These are phyloP conservation scores for Mycena haematopus DNA, from an alignment of 768 basidiomycete species.

Conservation along the genomic window DNA sequence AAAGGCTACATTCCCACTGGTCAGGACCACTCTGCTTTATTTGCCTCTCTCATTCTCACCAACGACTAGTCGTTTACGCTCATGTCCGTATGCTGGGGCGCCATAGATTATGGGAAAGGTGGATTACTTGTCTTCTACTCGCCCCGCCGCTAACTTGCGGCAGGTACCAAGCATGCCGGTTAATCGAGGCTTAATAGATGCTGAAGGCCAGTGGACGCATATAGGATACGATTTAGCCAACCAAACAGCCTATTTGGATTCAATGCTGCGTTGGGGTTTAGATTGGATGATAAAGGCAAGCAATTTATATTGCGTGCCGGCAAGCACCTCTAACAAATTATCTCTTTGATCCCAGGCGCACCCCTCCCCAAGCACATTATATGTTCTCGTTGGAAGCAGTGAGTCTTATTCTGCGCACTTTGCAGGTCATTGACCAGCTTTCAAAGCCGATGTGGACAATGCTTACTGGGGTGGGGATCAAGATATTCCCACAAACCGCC, in stretches of 20 bases:
- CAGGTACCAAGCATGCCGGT: no score
- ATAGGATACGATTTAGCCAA: slow-evolving; percentile 83
- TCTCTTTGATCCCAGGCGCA: slow-evolving; percentile 66
- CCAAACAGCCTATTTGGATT: slow-evolving; percentile 91
- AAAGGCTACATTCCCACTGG: slow-evolving; percentile 87
- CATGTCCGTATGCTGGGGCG: slow-evolving; percentile 92
- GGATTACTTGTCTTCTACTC: neutral
- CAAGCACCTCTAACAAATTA: neutral
- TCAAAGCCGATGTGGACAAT: slow-evolving; percentile 65
- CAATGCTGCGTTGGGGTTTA: slow-evolving; percentile 88
- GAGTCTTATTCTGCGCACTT: slow-evolving; percentile 29
- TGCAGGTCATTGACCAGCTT: neutral
- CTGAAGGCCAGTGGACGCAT: no score
- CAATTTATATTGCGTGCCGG: neutral
- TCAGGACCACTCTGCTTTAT: slow-evolving; percentile 41
- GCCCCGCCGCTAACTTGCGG: slow-evolving; percentile 7
- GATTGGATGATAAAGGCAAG: slow-evolving; percentile 90
- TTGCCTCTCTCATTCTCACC: slow-evolving; percentile 4
- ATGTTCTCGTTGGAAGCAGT: slow-evolving; percentile 79
- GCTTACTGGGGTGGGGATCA: slow-evolving; percentile 91
- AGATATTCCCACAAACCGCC: slow-evolving; percentile 74
- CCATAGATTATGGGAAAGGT: slow-evolving; percentile 83
- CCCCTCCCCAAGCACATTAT: slow-evolving; percentile 72
- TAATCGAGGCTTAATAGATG: no score
- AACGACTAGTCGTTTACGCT: slow-evolving; percentile 71